Evolutionary conservation across 2,329 filamentous ascomycete genomes (phyloP).

Genomic region (Fusarium marasasianum): DNA sequence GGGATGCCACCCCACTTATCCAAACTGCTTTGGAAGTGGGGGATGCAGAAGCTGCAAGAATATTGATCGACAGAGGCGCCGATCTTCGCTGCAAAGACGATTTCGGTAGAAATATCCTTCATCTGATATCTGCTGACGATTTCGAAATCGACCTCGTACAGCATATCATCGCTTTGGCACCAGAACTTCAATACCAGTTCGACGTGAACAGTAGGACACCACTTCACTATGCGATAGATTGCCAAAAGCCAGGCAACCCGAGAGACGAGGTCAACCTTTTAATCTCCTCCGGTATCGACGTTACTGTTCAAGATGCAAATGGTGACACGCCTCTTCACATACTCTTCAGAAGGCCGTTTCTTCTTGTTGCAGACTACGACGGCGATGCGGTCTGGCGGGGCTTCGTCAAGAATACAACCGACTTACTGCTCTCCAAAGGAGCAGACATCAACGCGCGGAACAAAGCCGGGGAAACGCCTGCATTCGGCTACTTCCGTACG

Average conservation of each 20-base stretch:
- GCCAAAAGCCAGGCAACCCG: not conserved
- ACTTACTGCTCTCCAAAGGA: not conserved
- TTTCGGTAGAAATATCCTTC: not conserved
- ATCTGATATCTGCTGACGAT: not conserved
- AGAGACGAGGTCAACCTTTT: fast-evolving
- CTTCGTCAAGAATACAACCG: fast-evolving
- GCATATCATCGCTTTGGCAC: fast-evolving
- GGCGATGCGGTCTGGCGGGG: not conserved
- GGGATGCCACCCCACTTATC: fast-evolving
- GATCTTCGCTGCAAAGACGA: not conserved
- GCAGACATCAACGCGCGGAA: not conserved
- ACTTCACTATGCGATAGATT: not conserved
- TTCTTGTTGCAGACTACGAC: not conserved
- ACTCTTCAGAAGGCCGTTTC: fast-evolving
- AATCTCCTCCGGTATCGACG: fast-evolving
- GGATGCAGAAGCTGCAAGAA: not conserved
- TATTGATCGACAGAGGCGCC: not conserved
- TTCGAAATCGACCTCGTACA: not conserved
- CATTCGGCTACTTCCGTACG: not conserved
- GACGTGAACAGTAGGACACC: not conserved
- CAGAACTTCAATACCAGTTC: not conserved
- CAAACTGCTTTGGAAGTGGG: fast-evolving
- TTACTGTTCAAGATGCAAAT: not conserved
- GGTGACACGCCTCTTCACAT: not conserved
- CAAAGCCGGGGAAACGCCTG: not conserved